Base-by-base conservation (phyloP, 2,329 filamentous ascomycete species). In the Anthostomella pinea region DNA sequence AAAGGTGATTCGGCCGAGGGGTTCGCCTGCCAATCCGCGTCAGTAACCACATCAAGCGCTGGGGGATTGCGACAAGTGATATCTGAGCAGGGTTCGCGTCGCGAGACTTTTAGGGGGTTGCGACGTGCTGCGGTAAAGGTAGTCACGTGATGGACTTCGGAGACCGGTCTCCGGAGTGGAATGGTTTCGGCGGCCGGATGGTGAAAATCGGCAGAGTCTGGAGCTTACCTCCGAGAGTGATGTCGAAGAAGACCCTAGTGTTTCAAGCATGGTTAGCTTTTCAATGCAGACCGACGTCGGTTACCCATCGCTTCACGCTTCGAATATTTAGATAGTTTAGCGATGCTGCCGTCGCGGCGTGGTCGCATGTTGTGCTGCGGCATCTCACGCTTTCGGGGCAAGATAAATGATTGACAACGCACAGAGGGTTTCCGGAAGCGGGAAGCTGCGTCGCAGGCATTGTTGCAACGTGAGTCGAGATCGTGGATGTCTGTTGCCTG, bases 1-100 rank as follows among this genome's bases (percentile, higher is more conserved):
- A 63, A 95, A 89, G 49, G 86, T 90, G 57, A 95, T 81, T 39
- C 89, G 83, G 46, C 90, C 90, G 11, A 95, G 77, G 3, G 87
- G 83, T 57, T 94, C 87, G 43, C 89, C 89, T 93, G 49, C 8
- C 8, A 4, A n/a, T 18, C 7, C n/a, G n/a, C n/a, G 15, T 48
- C 23, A 39, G 49, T 45, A 2, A 41, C n/a, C n/a, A n/a, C n/a
- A n/a, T n/a, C n/a, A n/a, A n/a, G n/a, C n/a, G n/a, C n/a, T n/a
- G n/a, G n/a, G n/a, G n/a, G n/a, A n/a, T n/a, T n/a, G n/a, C n/a
- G n/a, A n/a, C n/a, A n/a, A n/a, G n/a, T n/a, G n/a, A n/a, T n/a
- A n/a, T 19, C 14, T 18, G 25, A 3, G 8, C 23, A 27, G 4
- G 17, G 33, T 15, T 16, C 6, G 22, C n/a, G 9, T n/a, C 9